A percentile compares a stretch with the other conserved stretches of the same genome.
Evolutionary conservation across 140 eudicot species (phyloP).

Genomic region (Anethum foeniculum): DNA sequence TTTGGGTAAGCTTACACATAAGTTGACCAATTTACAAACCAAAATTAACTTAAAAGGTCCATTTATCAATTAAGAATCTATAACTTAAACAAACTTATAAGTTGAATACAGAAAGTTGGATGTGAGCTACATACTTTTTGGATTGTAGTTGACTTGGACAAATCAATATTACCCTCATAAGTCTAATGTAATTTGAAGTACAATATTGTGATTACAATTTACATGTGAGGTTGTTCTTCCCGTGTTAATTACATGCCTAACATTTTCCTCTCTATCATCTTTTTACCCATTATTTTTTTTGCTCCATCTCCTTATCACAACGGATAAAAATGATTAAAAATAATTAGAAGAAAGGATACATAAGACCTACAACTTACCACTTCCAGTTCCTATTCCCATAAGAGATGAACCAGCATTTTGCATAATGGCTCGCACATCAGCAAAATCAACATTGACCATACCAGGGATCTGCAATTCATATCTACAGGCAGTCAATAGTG

Average conservation of each 20-base stretch:
- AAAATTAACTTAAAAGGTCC: not conserved
- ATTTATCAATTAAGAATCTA: not conserved
- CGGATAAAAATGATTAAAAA: not conserved
- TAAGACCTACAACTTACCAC: constrained; percentile 36
- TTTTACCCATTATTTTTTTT: not conserved
- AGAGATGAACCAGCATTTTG: constrained; percentile 78
- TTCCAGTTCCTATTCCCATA: constrained; percentile 92
- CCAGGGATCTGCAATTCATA: constrained; percentile 64
- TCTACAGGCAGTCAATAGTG: not conserved
- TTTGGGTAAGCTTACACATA: not conserved
- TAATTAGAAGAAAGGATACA: not conserved
- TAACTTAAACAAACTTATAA: not conserved
- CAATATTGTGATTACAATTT: not conserved
- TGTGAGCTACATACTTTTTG: not conserved
- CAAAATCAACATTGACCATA: constrained; percentile 85
- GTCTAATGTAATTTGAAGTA: not conserved
- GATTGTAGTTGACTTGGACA: not conserved
- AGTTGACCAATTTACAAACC: not conserved
- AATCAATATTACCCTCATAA: not conserved
- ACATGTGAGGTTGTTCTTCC: not conserved
- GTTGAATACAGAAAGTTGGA: not conserved
- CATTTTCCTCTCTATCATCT: not conserved
- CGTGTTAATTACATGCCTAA: not conserved
- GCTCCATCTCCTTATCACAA: not conserved
- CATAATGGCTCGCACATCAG: constrained; percentile 90